Evolutionary conservation across 805 yeast genomes (phyloP).

Genomic region (Lipomyces spencermartinsiae): DNA sequence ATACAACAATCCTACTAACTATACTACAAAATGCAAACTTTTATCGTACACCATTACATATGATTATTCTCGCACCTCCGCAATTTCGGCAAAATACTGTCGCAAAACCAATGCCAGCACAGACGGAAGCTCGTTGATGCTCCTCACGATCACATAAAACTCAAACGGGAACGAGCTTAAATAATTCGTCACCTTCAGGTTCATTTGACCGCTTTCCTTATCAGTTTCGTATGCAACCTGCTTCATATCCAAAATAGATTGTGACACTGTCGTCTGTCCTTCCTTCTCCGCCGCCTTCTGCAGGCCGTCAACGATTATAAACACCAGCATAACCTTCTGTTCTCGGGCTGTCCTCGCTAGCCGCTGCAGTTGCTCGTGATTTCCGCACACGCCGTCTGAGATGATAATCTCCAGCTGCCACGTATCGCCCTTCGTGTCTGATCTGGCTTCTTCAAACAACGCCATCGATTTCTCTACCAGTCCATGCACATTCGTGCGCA

Average conservation of each 20-base stretch:
- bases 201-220: constrained; percentile 64
- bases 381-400: constrained; percentile 97
- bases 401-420: constrained; percentile 94
- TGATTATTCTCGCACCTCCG: constrained; percentile 42
- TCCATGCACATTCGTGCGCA: constrained; percentile 79
- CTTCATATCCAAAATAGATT: constrained; percentile 91
- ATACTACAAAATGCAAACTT: no score
- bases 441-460: constrained; percentile 68
- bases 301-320: constrained; percentile 91
- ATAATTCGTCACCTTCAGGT: constrained; percentile 78
- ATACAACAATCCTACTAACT: no score
- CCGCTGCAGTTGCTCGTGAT: constrained; percentile 80
- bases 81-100: constrained; percentile 85
- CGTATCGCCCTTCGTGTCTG: constrained; percentile 59
- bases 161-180: constrained; percentile 96
- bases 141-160: constrained; percentile 90
- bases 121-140: constrained; percentile 87
- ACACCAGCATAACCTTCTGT: constrained; percentile 90
- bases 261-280: constrained; percentile 49
- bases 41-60: background rate
- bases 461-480: constrained; percentile 74
- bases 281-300: constrained; percentile 45
- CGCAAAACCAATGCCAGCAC: constrained; percentile 87
- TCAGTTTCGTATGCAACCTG: constrained; percentile 78
- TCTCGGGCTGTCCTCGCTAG: constrained; percentile 92